Percentiles rank a stretch among this genome's conserved stretches.
Conservation (phyloP, 768 basidiomycete genomes). For the Strobilomyces confusus region DNA sequence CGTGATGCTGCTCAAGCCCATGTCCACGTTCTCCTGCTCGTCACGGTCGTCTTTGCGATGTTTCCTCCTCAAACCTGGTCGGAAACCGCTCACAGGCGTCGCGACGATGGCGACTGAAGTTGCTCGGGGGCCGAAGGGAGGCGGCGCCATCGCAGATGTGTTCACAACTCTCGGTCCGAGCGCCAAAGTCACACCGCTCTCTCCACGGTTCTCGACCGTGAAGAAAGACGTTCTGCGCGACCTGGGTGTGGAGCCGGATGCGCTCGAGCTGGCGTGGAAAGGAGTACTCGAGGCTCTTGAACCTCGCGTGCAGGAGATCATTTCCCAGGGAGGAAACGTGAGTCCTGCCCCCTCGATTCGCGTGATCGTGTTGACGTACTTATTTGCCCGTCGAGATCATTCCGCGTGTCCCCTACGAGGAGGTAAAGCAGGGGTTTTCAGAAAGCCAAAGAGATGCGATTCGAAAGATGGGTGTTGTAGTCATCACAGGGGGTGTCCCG, state of each 20-base stretch:
- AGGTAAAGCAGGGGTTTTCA: conserved; percentile 45
- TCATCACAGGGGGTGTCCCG: conserved; percentile 56
- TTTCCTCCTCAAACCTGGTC: neutral
- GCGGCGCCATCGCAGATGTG: conserved; percentile 43
- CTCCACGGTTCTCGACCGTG: conserved; percentile 53
- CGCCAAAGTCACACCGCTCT: conserved; percentile 39
- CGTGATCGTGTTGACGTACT: neutral
- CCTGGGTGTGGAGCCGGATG: conserved; percentile 9
- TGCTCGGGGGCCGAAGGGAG: conserved; percentile 16
- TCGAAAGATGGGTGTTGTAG: conserved; percentile 49
- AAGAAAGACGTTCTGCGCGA: conserved; percentile 55
- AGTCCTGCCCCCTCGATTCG: conserved; percentile 5
- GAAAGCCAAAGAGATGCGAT: conserved; percentile 41
- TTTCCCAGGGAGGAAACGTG: conserved; percentile 44
- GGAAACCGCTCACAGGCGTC: neutral
- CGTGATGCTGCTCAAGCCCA: conserved; percentile 1
- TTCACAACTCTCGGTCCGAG: conserved; percentile 43
- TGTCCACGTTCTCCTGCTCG: neutral
- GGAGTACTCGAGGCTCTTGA: conserved; percentile 50
- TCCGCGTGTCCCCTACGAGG: conserved; percentile 44
- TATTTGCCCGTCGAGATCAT: conserved; percentile 37
- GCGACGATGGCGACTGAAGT: conserved; percentile 12
- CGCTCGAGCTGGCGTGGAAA: conserved; percentile 49
- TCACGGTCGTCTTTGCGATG: neutral
- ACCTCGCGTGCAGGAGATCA: conserved; percentile 44